Evolutionary conservation across 2,329 filamentous ascomycete genomes (phyloP).

Genomic region (Fusarium sp.): DNA sequence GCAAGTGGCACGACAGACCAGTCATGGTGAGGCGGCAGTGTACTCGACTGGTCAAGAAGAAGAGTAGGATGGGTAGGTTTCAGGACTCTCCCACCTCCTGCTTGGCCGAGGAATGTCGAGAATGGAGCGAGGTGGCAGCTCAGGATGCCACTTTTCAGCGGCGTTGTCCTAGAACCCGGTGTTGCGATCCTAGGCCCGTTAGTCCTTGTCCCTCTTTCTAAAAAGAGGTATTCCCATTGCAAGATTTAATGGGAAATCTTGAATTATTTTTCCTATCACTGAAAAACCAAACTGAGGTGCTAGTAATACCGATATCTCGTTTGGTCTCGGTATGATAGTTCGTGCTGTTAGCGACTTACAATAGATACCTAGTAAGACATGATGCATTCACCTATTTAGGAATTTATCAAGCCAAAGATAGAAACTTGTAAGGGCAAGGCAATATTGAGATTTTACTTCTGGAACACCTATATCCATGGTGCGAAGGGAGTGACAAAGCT

Average conservation of each 20-base stretch:
- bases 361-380: background rate
- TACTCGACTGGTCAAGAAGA: background rate
- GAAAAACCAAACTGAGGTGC: background rate
- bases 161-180: background rate
- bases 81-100: background rate
- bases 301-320: background rate
- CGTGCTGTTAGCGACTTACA: background rate
- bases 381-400: background rate
- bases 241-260: background rate
- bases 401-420: background rate
- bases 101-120: background rate
- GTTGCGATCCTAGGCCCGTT: background rate
- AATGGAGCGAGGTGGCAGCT: background rate
- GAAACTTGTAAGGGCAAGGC: background rate
- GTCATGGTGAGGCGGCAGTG: constrained; percentile 6
- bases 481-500: background rate
- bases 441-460: background rate
- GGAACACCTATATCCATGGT: background rate
- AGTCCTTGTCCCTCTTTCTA: background rate
- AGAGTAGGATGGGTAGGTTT: too few relatives aligned
- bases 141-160: background rate
- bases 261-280: background rate
- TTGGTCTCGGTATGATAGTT: background rate
- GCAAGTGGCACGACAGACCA: background rate
- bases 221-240: background rate